Evolutionary conservation across 352 stramenopile species (phyloP).

Genomic region (Ophiocytium majus): DNA sequence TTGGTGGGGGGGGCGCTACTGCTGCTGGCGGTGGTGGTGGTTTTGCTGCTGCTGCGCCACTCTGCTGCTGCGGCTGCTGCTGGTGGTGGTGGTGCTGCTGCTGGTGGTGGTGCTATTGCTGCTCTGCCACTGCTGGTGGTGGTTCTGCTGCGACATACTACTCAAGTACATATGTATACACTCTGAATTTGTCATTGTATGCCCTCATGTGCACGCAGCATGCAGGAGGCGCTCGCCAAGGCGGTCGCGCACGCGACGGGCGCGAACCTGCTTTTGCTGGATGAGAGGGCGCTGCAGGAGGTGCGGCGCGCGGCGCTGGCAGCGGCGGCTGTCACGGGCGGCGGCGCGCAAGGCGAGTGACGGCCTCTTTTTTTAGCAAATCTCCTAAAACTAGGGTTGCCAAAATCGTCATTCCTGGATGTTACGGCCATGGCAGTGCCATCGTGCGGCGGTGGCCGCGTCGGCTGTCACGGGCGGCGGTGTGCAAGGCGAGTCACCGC

Average conservation of each 20-base stretch:
- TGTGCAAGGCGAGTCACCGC: too few relatives aligned
- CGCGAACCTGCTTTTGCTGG: constrained; percentile 44
- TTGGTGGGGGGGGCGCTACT: too few relatives aligned
- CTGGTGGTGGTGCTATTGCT: too few relatives aligned
- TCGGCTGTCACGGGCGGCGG: neutral
- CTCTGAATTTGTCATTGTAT: neutral
- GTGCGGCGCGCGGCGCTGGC: constrained; percentile 26
- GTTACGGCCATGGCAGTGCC: neutral
- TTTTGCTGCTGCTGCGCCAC: too few relatives aligned
- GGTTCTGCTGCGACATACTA: too few relatives aligned
- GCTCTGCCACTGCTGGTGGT: too few relatives aligned
- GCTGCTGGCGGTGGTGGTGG: too few relatives aligned
- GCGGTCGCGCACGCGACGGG: constrained; percentile 52
- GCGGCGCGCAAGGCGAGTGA: neutral
- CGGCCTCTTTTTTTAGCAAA: neutral
- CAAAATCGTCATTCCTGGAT: too few relatives aligned
- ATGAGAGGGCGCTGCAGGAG: constrained; percentile 43
- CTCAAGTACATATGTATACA: too few relatives aligned
- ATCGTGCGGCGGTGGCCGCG: neutral
- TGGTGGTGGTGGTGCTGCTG: too few relatives aligned
- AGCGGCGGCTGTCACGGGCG: neutral
- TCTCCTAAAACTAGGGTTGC: too few relatives aligned
- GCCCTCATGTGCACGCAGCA: neutral
- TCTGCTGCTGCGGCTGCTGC: too few relatives aligned
- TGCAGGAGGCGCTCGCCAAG: constrained; percentile 54